Percentiles rank a stretch among this genome's conserved stretches.
These are phyloP conservation scores for Dactylellina parvicollis DNA, from an alignment of 2,329 filamentous ascomycete genomes.

Conservation along the genomic window DNA sequence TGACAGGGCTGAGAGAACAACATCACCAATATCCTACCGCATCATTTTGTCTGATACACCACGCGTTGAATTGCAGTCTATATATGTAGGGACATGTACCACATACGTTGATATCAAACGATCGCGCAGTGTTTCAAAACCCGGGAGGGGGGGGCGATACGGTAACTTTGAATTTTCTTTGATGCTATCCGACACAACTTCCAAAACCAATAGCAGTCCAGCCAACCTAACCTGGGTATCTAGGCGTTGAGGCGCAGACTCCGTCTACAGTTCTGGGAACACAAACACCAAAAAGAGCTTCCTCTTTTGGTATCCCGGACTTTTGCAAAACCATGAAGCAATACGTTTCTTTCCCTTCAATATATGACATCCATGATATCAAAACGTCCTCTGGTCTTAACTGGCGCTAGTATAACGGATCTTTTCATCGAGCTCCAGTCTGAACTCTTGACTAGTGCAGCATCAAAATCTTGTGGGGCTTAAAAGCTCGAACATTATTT, in stretches of 20 bases:
- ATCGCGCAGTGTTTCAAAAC: neutral
- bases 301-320: conserved; percentile 27
- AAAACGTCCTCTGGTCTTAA: no score
- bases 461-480: no score
- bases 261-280: conserved; percentile 18
- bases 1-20: conserved; percentile 37
- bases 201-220: conserved; percentile 17
- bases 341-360: neutral
- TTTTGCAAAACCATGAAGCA: neutral
- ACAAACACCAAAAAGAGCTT: conserved; percentile 33
- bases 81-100: no score
- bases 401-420: no score
- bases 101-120: neutral
- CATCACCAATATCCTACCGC: conserved; percentile 8
- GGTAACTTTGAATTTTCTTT: neutral
- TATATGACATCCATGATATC: neutral
- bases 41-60: conserved; percentile 1
- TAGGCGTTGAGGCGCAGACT: conserved; percentile 27
- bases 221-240: conserved; percentile 20
- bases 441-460: no score
- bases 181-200: conserved; percentile 10
- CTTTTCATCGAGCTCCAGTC: no score
- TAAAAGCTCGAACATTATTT: no score
- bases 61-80: no score
- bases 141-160: neutral